phyloP scores from a whole-genome alignment of 2,329 filamentous ascomycete species.

The Huntiella bhutanensis region DNA sequence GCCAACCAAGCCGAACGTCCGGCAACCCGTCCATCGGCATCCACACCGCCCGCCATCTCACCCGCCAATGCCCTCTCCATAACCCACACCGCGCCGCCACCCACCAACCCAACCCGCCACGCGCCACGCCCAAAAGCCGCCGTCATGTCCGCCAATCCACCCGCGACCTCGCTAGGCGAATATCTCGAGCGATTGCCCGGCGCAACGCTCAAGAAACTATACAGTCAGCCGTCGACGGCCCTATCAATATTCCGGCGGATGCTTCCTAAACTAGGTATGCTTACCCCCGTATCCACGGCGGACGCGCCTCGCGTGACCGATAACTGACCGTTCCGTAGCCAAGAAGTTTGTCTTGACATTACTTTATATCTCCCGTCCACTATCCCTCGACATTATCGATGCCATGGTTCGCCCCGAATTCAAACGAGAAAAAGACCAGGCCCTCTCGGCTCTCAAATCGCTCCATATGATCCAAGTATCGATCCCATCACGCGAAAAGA shows the following conservation, averaged over 20 bases:
- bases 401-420: conserved; percentile 57
- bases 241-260: conserved; percentile 94
- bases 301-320: neutral
- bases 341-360: conserved; percentile 94
- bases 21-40: too few relatives aligned
- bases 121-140: neutral
- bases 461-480: conserved; percentile 71
- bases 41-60: too few relatives aligned
- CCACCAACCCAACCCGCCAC: too few relatives aligned
- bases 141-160: conserved; percentile 27
- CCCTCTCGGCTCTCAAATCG: conserved; percentile 59
- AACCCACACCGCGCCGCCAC: too few relatives aligned
- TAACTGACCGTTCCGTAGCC: conserved; percentile 29
- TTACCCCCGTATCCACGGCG: neutral
- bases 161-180: conserved; percentile 46
- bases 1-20: too few relatives aligned
- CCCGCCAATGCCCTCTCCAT: too few relatives aligned
- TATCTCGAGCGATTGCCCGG: conserved; percentile 86
- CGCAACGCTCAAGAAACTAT: conserved; percentile 76
- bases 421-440: conserved; percentile 49
- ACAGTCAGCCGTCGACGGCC: conserved; percentile 87
- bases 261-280: conserved; percentile 66
- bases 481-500: conserved; percentile 37
- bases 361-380: conserved; percentile 70
- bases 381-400: conserved; percentile 66